Evolutionary conservation across 1,139 yeast genomes (phyloP), one percentile per base, ranked within the genome.

Genomic region (Lodderomyces orthopsilosis): DNA sequence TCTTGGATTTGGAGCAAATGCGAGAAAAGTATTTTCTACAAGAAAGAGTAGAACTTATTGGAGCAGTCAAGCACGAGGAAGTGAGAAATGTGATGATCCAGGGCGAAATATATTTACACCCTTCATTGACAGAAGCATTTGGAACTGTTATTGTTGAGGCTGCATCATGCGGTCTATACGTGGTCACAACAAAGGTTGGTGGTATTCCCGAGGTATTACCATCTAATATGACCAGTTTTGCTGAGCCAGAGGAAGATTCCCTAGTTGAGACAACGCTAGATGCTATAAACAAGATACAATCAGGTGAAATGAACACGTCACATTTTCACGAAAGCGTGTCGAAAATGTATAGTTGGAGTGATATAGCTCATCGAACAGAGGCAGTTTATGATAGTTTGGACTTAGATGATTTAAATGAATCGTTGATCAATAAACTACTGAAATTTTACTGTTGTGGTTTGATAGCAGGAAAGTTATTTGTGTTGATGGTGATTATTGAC

Each of bases 141-240:
- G 99, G 99, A 1, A 93, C 98, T 0, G 98, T 90, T 0, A 69
- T 94, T 18, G 96, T 94, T 0, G 99, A 94, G 59, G 99, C 99
- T 0, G 98, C 98, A 0, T 86, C 96, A 0, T 93, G 98, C 68
- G 98, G 98, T 0, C 64, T 94, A 32, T 74, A 88, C 27, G 96
- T 94, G 2, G 98, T 94, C 0, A 91, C 98, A 0, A 94, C 99
- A 0, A 83, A 83, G 48, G 98, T 94, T 0, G 99, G 99, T 1
- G 99, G 98, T 3, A 91, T 93, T 36, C 98, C 98, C 0, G 99
- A 94, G 57, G 98, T 94, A 3, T 65, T 94, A 35, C 99, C 98
- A 0, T 75, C 77, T 22, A 89, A 90, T 56, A 93, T 94, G 98
- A 90, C 96, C 0, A 86, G 85, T 3, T 93, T 87, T 65, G 94